These are phyloP conservation scores for Irpex lacteus DNA, from an alignment of 1,284 basidiomycete genomes.

Conservation along the genomic window DNA sequence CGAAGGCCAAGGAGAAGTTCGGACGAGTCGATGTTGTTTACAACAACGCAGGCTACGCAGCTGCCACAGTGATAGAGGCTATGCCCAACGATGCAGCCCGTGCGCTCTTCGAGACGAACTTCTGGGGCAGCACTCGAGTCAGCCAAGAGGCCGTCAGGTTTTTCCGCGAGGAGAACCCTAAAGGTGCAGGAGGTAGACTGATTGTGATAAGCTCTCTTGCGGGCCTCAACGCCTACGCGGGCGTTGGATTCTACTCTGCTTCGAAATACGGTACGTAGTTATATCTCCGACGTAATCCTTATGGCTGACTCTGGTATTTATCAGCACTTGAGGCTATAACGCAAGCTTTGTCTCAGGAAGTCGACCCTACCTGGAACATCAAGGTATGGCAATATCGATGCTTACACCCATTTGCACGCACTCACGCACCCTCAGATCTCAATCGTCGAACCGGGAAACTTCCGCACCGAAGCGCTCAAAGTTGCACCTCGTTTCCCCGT, in stretches of 20 bases:
- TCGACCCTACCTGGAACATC: conserved; percentile 8
- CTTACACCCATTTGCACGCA: not conserved
- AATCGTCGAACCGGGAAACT: conserved; percentile 6
- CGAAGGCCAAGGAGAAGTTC: conserved; percentile 30
- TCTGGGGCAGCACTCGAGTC: conserved; percentile 37
- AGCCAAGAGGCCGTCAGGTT: conserved; percentile 31
- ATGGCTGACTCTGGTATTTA: not conserved
- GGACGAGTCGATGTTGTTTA: conserved; percentile 42
- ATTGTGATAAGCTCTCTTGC: not conserved
- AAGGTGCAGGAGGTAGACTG: conserved; percentile 2
- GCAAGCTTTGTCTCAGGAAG: not conserved
- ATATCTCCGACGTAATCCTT: not conserved
- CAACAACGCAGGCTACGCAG: conserved; percentile 37
- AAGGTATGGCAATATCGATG: not conserved
- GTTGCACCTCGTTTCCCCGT: not conserved
- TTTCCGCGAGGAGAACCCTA: conserved; percentile 37
- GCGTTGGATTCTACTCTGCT: conserved; percentile 30
- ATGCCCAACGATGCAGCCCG: conserved; percentile 29
- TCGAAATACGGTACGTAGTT: conserved; percentile 24
- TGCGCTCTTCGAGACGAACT: conserved; percentile 33
- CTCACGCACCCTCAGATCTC: conserved; percentile 2
- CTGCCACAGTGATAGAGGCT: conserved; percentile 34
- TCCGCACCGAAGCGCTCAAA: conserved; percentile 1
- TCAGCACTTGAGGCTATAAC: not conserved
- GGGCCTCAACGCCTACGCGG: conserved; percentile 24